A percentile compares a stretch with the other conserved stretches of the same genome.
phyloP scores from a whole-genome alignment of 2,329 filamentous ascomycete species.

The Lachnellula willkommii region DNA sequence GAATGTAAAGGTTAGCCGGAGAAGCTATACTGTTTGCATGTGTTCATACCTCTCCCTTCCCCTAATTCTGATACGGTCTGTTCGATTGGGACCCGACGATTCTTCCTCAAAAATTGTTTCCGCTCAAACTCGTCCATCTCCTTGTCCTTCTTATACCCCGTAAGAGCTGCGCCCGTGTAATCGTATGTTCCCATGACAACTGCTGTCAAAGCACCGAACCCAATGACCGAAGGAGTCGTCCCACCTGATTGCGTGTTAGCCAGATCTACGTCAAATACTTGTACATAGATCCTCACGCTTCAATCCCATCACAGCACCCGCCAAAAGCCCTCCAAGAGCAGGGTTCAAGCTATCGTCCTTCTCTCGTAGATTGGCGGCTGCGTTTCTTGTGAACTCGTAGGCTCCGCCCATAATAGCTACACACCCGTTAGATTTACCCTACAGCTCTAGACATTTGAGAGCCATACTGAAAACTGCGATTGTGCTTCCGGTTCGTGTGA shows the following conservation, averaged over 20 bases:
- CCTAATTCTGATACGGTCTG: slow-evolving; percentile 62
- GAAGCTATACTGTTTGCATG: neutral
- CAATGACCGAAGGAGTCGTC: slow-evolving; percentile 59
- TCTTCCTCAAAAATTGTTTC: slow-evolving; percentile 57
- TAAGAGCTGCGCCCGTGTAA: slow-evolving; percentile 55
- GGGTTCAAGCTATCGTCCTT: slow-evolving; percentile 63
- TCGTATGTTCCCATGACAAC: slow-evolving; percentile 54
- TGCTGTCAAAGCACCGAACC: slow-evolving; percentile 54
- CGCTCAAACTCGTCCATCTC: slow-evolving; percentile 58
- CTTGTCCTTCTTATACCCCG: slow-evolving; percentile 44
- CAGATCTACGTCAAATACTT: neutral
- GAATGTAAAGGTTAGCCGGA: slow-evolving; percentile 9
- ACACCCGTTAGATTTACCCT: slow-evolving; percentile 10
- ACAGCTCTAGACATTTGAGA: slow-evolving; percentile 1
- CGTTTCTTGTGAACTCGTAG: slow-evolving; percentile 61
- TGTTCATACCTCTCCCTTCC: slow-evolving; percentile 61
- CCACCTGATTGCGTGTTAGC: slow-evolving; percentile 41
- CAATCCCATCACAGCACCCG: slow-evolving; percentile 57
- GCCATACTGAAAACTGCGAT: slow-evolving; percentile 58
- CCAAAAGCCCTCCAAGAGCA: slow-evolving; percentile 59
- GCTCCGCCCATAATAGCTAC: slow-evolving; percentile 62
- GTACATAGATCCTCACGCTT: slow-evolving; percentile 42
- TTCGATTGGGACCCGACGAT: slow-evolving; percentile 56
- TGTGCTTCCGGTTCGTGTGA: slow-evolving; percentile 71
- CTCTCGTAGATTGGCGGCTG: slow-evolving; percentile 63